phyloP scores from a whole-genome alignment of 2,329 filamentous ascomycete genomes.

The Atkinsonella texensis region DNA sequence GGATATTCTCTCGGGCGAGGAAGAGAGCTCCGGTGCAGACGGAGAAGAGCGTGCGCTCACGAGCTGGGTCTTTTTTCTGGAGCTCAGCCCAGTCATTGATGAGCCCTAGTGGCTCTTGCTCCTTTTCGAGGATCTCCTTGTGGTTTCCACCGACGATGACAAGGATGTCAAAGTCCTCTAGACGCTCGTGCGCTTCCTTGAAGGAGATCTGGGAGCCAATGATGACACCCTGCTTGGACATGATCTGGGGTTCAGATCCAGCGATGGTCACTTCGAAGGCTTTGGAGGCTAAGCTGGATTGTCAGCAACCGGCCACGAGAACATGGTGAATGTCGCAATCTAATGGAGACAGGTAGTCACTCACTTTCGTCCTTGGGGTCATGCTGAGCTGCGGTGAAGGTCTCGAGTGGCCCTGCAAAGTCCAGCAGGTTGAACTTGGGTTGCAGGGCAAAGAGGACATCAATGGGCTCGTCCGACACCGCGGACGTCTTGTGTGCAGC shows the following conservation, averaged over 20 bases:
- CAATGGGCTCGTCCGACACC: constrained; percentile 42
- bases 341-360: not conserved
- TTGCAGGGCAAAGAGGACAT: constrained; percentile 49
- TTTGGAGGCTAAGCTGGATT: constrained; percentile 31
- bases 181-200: constrained; percentile 63
- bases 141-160: constrained; percentile 63
- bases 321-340: not conserved
- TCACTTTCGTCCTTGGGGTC: constrained; percentile 40
- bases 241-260: constrained; percentile 38
- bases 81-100: constrained; percentile 69
- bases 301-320: not conserved
- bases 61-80: constrained; percentile 65
- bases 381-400: constrained; percentile 37
- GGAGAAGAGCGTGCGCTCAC: constrained; percentile 71
- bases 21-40: constrained; percentile 71
- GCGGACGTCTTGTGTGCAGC: constrained; percentile 44
- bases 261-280: constrained; percentile 49
- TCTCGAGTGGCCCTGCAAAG: constrained; percentile 43
- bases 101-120: constrained; percentile 56
- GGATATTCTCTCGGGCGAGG: constrained; percentile 63
- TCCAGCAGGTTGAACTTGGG: constrained; percentile 48
- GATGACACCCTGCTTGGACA: constrained; percentile 52
- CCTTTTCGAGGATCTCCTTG: constrained; percentile 52
- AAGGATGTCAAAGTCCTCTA: constrained; percentile 68
- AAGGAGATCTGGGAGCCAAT: constrained; percentile 65